Evolutionary conservation across 2,329 filamentous ascomycete genomes (phyloP).

Genomic region (Colletotrichum chlorophyti): DNA sequence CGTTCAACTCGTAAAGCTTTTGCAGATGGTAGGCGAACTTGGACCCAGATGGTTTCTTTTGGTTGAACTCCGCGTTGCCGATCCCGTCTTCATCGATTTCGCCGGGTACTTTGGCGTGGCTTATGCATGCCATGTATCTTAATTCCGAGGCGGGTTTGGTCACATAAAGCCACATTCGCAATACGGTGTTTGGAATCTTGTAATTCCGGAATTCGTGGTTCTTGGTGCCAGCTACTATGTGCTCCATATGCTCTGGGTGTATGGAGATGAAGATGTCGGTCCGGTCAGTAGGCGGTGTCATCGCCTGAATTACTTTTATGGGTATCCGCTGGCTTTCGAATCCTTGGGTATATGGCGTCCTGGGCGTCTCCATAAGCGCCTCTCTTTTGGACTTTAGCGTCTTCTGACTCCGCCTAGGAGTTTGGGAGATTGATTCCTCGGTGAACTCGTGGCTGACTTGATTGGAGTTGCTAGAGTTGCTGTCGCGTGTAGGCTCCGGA

Average conservation of each 20-base stretch:
- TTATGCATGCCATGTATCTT: constrained; percentile 65
- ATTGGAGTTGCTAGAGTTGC: background rate
- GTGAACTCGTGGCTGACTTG: background rate
- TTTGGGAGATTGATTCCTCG: constrained; percentile 19
- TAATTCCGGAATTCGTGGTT: constrained; percentile 64
- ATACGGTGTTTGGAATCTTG: constrained; percentile 59
- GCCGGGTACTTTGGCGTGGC: constrained; percentile 51
- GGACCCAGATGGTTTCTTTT: constrained; percentile 37
- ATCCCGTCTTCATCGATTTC: constrained; percentile 54
- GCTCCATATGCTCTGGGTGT: constrained; percentile 50
- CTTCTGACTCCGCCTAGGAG: constrained; percentile 16
- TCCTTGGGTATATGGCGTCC: constrained; percentile 41
- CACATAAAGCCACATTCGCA: constrained; percentile 69
- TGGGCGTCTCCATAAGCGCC: constrained; percentile 26
- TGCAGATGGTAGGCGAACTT: constrained; percentile 60
- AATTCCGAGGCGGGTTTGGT: constrained; percentile 54
- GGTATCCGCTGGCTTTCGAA: constrained; percentile 60
- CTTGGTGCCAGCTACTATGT: constrained; percentile 56
- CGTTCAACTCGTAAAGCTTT: constrained; percentile 68
- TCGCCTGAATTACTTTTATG: constrained; percentile 52
- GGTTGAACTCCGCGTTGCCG: constrained; percentile 61
- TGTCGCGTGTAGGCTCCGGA: constrained; percentile 9
- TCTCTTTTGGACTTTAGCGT: background rate
- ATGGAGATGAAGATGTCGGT: constrained; percentile 63
- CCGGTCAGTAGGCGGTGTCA: constrained; percentile 55